These are phyloP conservation scores for Lentinus brumalis DNA, from an alignment of 768 basidiomycete genomes.

Conservation along the genomic window DNA sequence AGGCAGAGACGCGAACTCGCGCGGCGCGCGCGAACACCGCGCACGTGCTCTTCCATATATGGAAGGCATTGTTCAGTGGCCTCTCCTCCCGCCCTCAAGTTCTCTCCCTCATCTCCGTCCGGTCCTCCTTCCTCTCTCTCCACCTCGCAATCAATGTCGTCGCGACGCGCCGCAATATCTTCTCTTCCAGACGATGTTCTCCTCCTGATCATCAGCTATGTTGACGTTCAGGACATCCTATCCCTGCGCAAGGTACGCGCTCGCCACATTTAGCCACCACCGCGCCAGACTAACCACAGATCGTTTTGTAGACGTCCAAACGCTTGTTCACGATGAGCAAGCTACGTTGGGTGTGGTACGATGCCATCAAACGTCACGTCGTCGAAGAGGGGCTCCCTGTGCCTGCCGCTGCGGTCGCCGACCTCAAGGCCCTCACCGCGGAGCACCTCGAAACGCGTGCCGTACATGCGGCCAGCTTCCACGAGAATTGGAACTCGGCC, in stretches of 20 bases:
- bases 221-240: slow-evolving; percentile 35
- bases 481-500: slow-evolving; percentile 37
- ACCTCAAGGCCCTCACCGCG: slow-evolving; percentile 32
- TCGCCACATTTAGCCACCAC: slow-evolving; percentile 6
- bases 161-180: slow-evolving; percentile 14
- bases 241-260: slow-evolving; percentile 33
- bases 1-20: no score
- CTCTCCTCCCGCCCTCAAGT: background rate
- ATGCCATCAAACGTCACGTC: slow-evolving; percentile 37
- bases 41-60: slow-evolving; percentile 8
- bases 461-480: slow-evolving; percentile 36
- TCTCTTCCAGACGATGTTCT: slow-evolving; percentile 38
- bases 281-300: background rate
- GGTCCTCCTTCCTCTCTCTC: background rate
- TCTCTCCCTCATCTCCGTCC: background rate
- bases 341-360: slow-evolving; percentile 40
- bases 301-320: slow-evolving; percentile 30
- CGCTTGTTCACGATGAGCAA: slow-evolving; percentile 33
- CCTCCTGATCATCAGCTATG: slow-evolving; percentile 34
- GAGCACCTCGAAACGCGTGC: slow-evolving; percentile 37
- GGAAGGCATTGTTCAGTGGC: slow-evolving; percentile 13
- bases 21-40: background rate
- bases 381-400: slow-evolving; percentile 35
- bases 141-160: background rate
- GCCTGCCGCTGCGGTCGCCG: slow-evolving; percentile 29